These are phyloP conservation scores for Mycena olivaceomarginata DNA, from an alignment of 768 basidiomycete species.

Conservation along the genomic window DNA sequence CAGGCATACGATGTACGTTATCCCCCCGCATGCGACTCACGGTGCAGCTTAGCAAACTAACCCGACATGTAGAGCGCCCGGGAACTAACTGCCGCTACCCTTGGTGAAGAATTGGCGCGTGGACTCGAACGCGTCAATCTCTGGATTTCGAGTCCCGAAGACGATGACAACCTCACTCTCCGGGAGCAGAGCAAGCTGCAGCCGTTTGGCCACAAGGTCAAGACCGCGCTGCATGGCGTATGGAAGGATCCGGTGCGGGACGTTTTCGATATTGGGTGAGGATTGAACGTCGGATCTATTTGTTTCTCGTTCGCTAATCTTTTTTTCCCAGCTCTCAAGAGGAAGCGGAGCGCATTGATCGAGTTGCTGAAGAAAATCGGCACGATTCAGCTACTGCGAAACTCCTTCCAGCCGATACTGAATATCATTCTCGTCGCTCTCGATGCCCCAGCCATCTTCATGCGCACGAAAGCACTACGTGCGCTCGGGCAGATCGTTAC, in stretches of 20 bases:
- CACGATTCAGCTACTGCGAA: constrained; percentile 82
- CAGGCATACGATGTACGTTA: constrained; percentile 85
- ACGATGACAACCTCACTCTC: constrained; percentile 66
- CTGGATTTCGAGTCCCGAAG: constrained; percentile 67
- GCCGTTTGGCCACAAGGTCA: constrained; percentile 74
- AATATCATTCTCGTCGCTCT: constrained; percentile 86
- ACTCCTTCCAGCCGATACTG: constrained; percentile 90
- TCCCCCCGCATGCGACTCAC: background rate
- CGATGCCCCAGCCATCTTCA: constrained; percentile 91
- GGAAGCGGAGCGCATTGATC: constrained; percentile 81
- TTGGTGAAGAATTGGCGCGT: constrained; percentile 89
- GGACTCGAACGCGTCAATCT: constrained; percentile 76
- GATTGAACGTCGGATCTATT: constrained; percentile 11
- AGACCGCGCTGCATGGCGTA: constrained; percentile 78
- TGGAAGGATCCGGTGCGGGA: constrained; percentile 84
- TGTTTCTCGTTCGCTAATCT: background rate
- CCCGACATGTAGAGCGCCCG: constrained; percentile 80
- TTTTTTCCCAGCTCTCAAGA: constrained; percentile 75
- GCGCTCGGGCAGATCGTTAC: constrained; percentile 94
- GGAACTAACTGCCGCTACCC: constrained; percentile 86
- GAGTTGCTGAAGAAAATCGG: constrained; percentile 86
- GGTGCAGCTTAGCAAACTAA: constrained; percentile 1
- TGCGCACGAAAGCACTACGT: constrained; percentile 95
- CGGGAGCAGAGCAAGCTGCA: constrained; percentile 61
- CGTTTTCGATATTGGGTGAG: constrained; percentile 90